phyloP scores from a whole-genome alignment of 495 filamentous ascomycete genomes.

The Neurospora sp. region DNA sequence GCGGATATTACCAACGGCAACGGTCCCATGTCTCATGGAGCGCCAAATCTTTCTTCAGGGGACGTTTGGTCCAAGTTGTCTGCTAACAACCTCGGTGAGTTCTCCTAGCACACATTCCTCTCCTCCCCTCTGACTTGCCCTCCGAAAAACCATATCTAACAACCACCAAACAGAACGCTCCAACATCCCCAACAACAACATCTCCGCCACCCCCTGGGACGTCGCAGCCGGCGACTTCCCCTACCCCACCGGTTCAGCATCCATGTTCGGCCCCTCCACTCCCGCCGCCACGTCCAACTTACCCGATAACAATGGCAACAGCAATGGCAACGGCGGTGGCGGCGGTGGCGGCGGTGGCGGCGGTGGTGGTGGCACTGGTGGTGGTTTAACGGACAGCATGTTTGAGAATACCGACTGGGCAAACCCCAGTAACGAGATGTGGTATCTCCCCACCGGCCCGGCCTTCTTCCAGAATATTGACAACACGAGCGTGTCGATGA shows the following conservation, averaged over 20 bases:
- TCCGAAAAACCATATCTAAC: not conserved
- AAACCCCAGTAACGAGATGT: slow-evolving; percentile 40
- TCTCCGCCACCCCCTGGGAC: slow-evolving; percentile 47
- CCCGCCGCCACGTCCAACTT: slow-evolving; percentile 29
- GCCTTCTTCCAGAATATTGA: slow-evolving; percentile 47
- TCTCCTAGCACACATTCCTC: not conserved
- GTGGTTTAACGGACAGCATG: slow-evolving; percentile 12
- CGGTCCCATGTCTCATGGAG: slow-evolving; percentile 19
- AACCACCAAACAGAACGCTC: slow-evolving; percentile 27
- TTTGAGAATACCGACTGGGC: slow-evolving; percentile 36
- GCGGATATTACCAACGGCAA: slow-evolving; percentile 15
- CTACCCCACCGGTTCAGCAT: slow-evolving; percentile 35
- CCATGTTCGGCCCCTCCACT: slow-evolving; percentile 36
- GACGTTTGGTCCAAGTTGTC: not conserved
- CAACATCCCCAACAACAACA: slow-evolving; percentile 33
- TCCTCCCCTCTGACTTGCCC: no score
- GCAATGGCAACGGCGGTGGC: slow-evolving; percentile 8
- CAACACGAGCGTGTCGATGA: slow-evolving; percentile 43
- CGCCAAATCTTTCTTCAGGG: not conserved
- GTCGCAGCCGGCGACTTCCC: slow-evolving; percentile 35
- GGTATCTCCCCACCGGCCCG: slow-evolving; percentile 46
- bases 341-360: not conserved
- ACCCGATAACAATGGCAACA: slow-evolving; percentile 14
- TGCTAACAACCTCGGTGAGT: slow-evolving; percentile 14
- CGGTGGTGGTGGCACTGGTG: not conserved